These are phyloP conservation scores for Spergularia azorica DNA, from an alignment of 179 eudicot genomes.

Conservation along the genomic window DNA sequence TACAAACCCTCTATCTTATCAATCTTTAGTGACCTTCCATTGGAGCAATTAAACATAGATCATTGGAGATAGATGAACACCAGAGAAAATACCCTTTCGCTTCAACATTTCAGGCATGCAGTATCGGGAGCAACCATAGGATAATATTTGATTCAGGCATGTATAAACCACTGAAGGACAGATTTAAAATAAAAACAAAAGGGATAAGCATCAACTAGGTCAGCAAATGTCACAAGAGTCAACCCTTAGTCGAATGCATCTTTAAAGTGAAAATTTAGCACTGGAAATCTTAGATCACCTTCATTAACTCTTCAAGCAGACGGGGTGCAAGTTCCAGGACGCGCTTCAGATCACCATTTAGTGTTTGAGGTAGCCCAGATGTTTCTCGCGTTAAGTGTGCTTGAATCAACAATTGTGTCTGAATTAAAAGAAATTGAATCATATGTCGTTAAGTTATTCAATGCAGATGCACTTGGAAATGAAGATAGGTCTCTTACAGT, in stretches of 20 bases:
- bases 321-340: conserved; percentile 86
- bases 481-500: conserved; percentile 11
- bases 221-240: conserved; percentile 2
- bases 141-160: too few species aligned
- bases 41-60: neutral
- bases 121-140: too few species aligned
- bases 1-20: too few species aligned
- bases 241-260: neutral
- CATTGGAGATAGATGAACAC: neutral
- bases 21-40: too few species aligned
- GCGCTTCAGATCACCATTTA: conserved; percentile 70
- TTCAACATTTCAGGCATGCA: too few species aligned
- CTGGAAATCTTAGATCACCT: conserved; percentile 42
- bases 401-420: conserved; percentile 88
- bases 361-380: conserved; percentile 60
- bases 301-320: conserved; percentile 83
- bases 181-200: neutral
- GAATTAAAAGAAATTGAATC: conserved; percentile 23
- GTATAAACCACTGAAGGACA: neutral
- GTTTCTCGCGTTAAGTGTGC: conserved; percentile 78
- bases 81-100: neutral
- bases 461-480: neutral
- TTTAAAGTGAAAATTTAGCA: neutral
- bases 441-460: neutral
- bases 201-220: neutral